These are phyloP conservation scores for Diutina catenulata DNA, from an alignment of 1,139 yeast genomes.

Conservation along the genomic window DNA sequence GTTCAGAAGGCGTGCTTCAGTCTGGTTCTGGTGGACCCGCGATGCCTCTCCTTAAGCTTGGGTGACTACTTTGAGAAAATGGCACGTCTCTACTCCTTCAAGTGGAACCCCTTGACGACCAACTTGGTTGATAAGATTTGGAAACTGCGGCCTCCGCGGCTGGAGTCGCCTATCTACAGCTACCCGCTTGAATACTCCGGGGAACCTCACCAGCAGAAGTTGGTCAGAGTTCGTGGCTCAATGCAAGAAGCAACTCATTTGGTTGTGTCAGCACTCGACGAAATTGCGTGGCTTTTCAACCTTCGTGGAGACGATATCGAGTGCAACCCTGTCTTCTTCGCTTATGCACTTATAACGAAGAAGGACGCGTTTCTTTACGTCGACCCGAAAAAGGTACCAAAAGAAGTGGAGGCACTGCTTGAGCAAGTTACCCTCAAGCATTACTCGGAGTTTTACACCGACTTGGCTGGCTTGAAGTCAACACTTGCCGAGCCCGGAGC, in stretches of 20 bases:
- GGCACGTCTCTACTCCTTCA: conserved; percentile 14
- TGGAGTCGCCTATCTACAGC: conserved; percentile 26
- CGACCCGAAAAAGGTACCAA: conserved; percentile 18
- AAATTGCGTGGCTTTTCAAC: conserved; percentile 45
- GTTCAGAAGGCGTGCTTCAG: conserved; percentile 20
- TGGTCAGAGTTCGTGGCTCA: conserved; percentile 17
- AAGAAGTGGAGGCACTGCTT: conserved; percentile 17
- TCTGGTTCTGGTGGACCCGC: conserved; percentile 30
- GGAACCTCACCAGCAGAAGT: conserved; percentile 23
- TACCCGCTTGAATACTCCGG: conserved; percentile 34
- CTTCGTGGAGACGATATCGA: conserved; percentile 33
- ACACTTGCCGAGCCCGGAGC: conserved; percentile 12
- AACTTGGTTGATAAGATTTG: conserved; percentile 32
- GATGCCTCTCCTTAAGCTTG: conserved; percentile 19
- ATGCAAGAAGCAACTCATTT: conserved; percentile 19
- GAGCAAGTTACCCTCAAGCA: conserved; percentile 16
- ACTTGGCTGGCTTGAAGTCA: conserved; percentile 15
- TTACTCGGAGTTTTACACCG: conserved; percentile 22
- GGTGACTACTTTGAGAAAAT: conserved; percentile 25
- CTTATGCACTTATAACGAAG: conserved; percentile 28
- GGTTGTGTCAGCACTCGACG: conserved; percentile 36
- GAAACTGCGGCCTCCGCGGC: conserved; percentile 27
- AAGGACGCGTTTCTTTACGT: conserved; percentile 24
- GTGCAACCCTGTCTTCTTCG: conserved; percentile 39
- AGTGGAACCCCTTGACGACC: conserved; percentile 21